Evolutionary conservation across 1,284 basidiomycete species (phyloP).

Genomic region (Hypsizygus ulmarius): DNA sequence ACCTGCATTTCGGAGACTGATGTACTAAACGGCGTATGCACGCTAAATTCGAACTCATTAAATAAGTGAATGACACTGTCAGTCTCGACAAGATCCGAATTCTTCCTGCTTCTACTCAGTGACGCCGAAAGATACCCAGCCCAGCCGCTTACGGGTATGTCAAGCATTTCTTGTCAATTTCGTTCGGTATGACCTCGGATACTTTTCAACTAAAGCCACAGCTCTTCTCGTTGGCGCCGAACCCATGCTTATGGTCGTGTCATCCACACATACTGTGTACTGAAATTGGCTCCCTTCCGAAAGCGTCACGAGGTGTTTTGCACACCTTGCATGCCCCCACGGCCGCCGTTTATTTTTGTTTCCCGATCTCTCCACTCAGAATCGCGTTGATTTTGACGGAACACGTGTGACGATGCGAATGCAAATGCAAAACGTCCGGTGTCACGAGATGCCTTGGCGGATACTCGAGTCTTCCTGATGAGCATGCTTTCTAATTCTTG

Average conservation of each 20-base stretch:
- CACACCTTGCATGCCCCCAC: no score
- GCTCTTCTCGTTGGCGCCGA: neutral
- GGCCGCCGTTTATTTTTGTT: no score
- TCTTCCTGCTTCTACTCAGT: neutral
- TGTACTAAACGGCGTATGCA: no score
- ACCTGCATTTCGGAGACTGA: no score
- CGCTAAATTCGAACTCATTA: no score
- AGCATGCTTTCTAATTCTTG: neutral
- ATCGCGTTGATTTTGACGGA: neutral
- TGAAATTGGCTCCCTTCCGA: no score
- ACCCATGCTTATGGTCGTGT: neutral
- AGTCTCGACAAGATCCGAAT: no score
- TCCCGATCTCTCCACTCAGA: neutral
- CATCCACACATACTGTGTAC: neutral
- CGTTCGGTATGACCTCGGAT: slow-evolving; percentile 17
- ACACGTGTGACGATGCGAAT: neutral
- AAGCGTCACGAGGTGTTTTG: no score
- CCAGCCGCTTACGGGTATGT: neutral
- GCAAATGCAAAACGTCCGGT: slow-evolving; percentile 9
- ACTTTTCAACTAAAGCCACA: neutral
- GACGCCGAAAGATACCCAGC: neutral
- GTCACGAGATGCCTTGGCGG: slow-evolving; percentile 6
- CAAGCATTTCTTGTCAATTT: no score
- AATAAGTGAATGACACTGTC: no score
- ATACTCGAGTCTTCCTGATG: neutral